Evolutionary conservation across 176 grass and related monocot genomes (phyloP), one percentile per base, ranked within the genome.

Genomic region (Juncus inflexus): DNA sequence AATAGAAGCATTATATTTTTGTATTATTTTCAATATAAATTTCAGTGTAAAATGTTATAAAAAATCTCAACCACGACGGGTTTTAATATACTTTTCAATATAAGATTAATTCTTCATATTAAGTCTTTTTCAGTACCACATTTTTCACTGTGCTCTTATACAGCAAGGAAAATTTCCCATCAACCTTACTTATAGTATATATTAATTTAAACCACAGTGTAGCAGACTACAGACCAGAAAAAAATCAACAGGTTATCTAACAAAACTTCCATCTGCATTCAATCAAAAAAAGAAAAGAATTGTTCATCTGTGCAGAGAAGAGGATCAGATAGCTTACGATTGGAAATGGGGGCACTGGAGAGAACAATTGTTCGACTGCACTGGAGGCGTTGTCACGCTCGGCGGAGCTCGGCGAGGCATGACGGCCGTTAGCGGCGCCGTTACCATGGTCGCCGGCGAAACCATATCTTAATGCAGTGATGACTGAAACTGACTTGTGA

Each of bases 331-430:
- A 67, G 8, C 66, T 53, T 86, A 97, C 92, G 73, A 84, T 35
- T 84, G 59, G 85, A 97, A 97, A 52, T 97, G 92, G 50, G 65
- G 60, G 83, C 92, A 97, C 5, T 78, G 58, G 55, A 97, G 39
- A 3, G 79, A 76, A 63, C 19, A 12, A 3, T 50, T 45, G 42
- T 14, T 15, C 4, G 78, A 65, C 40, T 90, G 66, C 56, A 79
- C 57, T 42, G 52, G 75, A 35, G 75, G 74, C 15, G 40, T 47
- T 52, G 58, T 10, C 19, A 60, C 38, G 13, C 74, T 69, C 28
- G 70, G 59, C 4, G 83, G 73, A 14, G 67, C 56, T 37, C 28
- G 64, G 56, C 74, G 77, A 60, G 76, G 69, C 12, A 15, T 53
- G 36, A 40, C 50, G 38, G 73, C 75, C 66, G 50, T 80, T 57